A percentile compares a stretch with the other conserved stretches of the same genome.
These are phyloP conservation scores for Plasmodium relictum DNA, from an alignment of 169 alveolate species.

Conservation along the genomic window DNA sequence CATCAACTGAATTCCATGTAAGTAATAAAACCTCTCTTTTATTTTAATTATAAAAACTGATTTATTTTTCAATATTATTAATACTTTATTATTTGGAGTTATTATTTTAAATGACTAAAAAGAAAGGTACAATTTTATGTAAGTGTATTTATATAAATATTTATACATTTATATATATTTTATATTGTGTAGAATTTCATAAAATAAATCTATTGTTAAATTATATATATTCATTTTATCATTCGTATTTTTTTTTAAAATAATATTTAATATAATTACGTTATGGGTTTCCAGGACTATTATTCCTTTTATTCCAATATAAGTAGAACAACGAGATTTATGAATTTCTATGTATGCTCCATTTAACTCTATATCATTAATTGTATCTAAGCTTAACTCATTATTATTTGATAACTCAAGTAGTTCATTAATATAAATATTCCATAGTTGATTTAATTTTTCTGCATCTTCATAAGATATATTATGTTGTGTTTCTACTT, in stretches of 20 bases:
- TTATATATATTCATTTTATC: background rate
- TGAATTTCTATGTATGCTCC: slow-evolving; percentile 76
- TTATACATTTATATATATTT: background rate
- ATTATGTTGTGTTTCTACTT: slow-evolving; percentile 15
- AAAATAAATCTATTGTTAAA: background rate
- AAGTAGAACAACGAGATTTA: slow-evolving; percentile 67
- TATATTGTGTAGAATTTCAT: background rate
- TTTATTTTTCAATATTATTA: slow-evolving; percentile 64
- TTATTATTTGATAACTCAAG: slow-evolving; percentile 17
- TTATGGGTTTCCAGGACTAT: slow-evolving; percentile 68
- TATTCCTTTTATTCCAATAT: slow-evolving; percentile 74
- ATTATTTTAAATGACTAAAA: slow-evolving; percentile 66
- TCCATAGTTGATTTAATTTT: slow-evolving; percentile 59
- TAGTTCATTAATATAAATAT: slow-evolving; percentile 61
- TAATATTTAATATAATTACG: slow-evolving; percentile 21
- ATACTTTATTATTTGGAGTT: slow-evolving; percentile 56
- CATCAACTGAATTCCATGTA: slow-evolving; percentile 65
- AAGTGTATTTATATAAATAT: slow-evolving; percentile 3
- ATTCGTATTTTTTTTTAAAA: background rate
- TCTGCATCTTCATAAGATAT: slow-evolving; percentile 65
- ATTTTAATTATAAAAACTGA: slow-evolving; percentile 57
- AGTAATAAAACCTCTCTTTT: slow-evolving; percentile 50
- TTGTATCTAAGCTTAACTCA: slow-evolving; percentile 34
- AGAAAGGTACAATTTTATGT: background rate
- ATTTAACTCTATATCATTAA: slow-evolving; percentile 72